Evolutionary conservation across 2,329 filamentous ascomycete species (phyloP), one percentile per base, ranked within the genome.

Genomic region (Plenodomus biglobosus): DNA sequence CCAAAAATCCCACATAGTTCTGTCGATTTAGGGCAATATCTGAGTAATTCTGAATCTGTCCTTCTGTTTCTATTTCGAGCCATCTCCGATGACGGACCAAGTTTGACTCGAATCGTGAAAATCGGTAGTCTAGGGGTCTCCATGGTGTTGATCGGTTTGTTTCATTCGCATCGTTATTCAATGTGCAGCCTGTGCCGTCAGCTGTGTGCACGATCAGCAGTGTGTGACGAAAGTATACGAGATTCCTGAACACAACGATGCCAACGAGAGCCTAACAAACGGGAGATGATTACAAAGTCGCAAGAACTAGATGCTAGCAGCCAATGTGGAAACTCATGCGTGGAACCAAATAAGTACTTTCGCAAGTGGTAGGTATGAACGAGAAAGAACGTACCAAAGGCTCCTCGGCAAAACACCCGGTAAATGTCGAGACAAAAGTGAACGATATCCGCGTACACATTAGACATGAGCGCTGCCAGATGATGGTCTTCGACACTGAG

Each of bases 61-160:
- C 53, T 32, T 54, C 48, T 8, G 56, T 55, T 35, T 65, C 59
- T 17, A 41, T 58, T 30, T 62, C 58, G 44, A 69, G 46, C 65
- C 65, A 69, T 54, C 37, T 49, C 35, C 50, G 58, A 36, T 67
- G 62, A 11, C 51, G 52, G 19, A 36, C 38, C 16, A 69, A 41
- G n/a, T 60, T 50, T 37, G 52, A 40, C 32, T 66, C 59, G 10
- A 68, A 41, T 15, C 53, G 55, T 3, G 60, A 49, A 38, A 69
- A 61, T 8, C 66, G 58, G n/a, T 64, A 64, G 48, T 69, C 64
- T 19, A 69, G 53, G 22, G 66, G 64, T 36, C 59, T 50, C 66
- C 61, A 68, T 34, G 53, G 44, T 34, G 48, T 21, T 46, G 53
- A 27, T 15, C 11, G 44, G 32, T 52, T 42, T 40, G 56, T 43